Evolutionary conservation across 108 stramenopile species (phyloP).

Genomic region (Nannochloropsis gaditana): DNA sequence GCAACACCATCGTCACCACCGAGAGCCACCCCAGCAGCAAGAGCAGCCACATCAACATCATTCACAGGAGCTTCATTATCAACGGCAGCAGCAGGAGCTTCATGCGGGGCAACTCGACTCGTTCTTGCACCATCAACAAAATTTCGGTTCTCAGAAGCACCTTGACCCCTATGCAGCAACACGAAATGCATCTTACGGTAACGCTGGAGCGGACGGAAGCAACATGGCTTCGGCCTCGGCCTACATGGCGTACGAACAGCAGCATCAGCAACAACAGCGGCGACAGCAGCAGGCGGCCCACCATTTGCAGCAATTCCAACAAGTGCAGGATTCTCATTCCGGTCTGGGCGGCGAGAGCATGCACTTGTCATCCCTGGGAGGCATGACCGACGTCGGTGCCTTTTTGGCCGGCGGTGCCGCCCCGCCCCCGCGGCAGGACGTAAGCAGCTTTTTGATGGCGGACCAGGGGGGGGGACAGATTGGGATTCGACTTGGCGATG

Average conservation of each 20-base stretch:
- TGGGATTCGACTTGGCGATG: neutral
- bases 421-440: neutral
- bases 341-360: neutral
- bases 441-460: neutral
- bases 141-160: neutral
- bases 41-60: neutral
- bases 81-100: neutral
- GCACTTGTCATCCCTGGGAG: neutral
- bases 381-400: neutral
- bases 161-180: conserved; percentile 13
- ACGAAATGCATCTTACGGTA: neutral
- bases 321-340: neutral
- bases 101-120: too few relatives aligned
- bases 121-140: neutral
- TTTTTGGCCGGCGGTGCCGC: neutral
- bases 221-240: neutral
- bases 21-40: neutral
- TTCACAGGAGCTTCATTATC: too few relatives aligned
- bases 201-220: neutral
- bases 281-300: neutral
- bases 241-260: neutral
- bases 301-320: conserved; percentile 1
- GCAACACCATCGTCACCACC: neutral
- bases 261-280: neutral
- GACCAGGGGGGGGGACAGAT: neutral